These are phyloP conservation scores for Papiliotrema terrestris DNA, from an alignment of 1,284 basidiomycete species.

Conservation along the genomic window DNA sequence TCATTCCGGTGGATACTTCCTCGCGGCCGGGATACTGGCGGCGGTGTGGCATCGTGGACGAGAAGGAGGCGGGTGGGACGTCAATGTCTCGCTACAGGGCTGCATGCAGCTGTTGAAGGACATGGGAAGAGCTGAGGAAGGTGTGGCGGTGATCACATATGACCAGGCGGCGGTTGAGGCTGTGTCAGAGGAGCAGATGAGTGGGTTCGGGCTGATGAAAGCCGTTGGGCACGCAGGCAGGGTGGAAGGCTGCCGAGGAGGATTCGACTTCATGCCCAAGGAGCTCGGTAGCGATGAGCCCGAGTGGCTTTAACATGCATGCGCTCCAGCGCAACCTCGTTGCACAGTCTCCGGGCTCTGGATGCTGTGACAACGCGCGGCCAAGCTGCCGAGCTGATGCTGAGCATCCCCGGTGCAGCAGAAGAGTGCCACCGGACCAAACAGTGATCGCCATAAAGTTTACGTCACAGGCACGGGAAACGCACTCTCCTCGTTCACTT, in stretches of 20 bases:
- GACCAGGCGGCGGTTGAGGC: background rate
- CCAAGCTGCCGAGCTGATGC: too few relatives aligned
- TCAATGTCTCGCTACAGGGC: background rate
- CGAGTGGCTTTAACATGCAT: background rate
- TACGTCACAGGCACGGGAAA: too few relatives aligned
- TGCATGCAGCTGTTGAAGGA: background rate
- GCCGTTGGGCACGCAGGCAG: background rate
- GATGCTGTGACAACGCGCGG: too few relatives aligned
- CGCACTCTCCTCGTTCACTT: too few relatives aligned
- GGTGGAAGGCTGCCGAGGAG: background rate
- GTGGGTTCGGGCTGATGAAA: background rate
- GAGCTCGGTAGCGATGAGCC: background rate
- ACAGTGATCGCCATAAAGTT: too few relatives aligned
- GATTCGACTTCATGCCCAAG: conserved; percentile 1
- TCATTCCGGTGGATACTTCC: conserved; percentile 60
- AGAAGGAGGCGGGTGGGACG: conserved; percentile 1
- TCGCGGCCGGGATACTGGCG: conserved; percentile 60
- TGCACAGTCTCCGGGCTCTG: too few relatives aligned
- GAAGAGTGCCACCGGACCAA: too few relatives aligned
- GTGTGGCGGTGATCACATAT: background rate
- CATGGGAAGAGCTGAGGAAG: background rate
- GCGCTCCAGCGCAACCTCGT: too few relatives aligned
- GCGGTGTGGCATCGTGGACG: conserved; percentile 46
- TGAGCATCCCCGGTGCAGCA: too few relatives aligned
- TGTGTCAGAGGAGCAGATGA: background rate